phyloP scores from a whole-genome alignment of 345 rosid species.

The Populus alba region DNA sequence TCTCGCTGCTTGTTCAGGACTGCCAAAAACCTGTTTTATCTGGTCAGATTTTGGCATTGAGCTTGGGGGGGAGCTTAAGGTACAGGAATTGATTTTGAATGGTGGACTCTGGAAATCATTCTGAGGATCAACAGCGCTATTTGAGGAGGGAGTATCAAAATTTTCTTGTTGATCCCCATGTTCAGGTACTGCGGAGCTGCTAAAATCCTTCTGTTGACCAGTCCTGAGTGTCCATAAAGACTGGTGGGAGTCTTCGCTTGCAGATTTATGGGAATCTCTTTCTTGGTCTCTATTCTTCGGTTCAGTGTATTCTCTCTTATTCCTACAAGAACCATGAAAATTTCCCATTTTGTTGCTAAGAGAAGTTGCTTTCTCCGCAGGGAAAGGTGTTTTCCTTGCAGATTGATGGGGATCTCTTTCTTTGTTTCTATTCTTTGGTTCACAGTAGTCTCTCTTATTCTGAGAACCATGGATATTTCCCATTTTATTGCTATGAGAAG shows the following conservation, averaged over 20 bases:
- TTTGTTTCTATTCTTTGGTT: conserved; percentile 27
- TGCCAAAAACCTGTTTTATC: conserved; percentile 32
- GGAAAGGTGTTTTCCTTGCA: conserved; percentile 29
- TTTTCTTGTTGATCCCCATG: conserved; percentile 37
- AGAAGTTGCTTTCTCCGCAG: conserved; percentile 48
- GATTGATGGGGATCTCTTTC: conserved; percentile 34
- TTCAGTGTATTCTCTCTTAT: conserved; percentile 18
- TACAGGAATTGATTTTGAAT: conserved; percentile 46
- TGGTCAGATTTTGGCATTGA: conserved; percentile 43
- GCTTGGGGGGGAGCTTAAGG: conserved; percentile 39
- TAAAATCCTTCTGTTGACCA: conserved; percentile 33
- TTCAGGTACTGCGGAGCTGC: conserved; percentile 26
- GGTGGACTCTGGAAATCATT: conserved; percentile 63
- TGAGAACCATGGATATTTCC: conserved; percentile 27
- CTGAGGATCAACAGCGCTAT: conserved; percentile 34
- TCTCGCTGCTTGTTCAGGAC: conserved; percentile 35
- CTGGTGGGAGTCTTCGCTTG: background rate
- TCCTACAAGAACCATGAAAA: conserved; percentile 28
- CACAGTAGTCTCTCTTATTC: conserved; percentile 22
- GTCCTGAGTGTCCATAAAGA: conserved; percentile 6
- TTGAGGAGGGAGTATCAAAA: conserved; percentile 23
- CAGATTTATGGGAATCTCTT: conserved; percentile 25
- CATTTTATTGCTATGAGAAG: conserved; percentile 38
- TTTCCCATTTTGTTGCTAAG: conserved; percentile 32
- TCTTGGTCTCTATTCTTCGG: conserved; percentile 28